Evolutionary conservation across 331 rosid genomes (phyloP).

Genomic region (Telfairia occidentalis): DNA sequence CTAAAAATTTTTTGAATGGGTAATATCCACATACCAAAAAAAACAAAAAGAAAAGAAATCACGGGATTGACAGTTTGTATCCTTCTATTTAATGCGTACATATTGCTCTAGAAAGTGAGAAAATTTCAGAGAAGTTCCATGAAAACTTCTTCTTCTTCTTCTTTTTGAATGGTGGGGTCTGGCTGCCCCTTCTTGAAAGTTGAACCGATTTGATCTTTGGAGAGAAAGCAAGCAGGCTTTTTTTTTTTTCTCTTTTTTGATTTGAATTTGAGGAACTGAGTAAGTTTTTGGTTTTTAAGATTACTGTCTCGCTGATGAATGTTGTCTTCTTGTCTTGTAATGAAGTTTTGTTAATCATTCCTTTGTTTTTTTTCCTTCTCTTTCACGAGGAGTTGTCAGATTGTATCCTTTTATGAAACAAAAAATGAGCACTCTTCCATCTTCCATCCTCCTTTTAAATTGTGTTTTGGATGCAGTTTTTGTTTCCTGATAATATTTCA

Average conservation of each 20-base stretch:
- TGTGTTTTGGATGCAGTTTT: background rate
- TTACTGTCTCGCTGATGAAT: background rate
- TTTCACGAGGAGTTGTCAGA: conserved; percentile 14
- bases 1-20: background rate
- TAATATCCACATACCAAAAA: too few species aligned
- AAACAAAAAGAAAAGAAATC: background rate
- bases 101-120: background rate
- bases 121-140: background rate
- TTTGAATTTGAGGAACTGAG: conserved; percentile 43
- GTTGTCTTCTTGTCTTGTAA: conserved; percentile 1
- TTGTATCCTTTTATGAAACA: conserved; percentile 10
- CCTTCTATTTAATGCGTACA: background rate
- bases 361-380: background rate
- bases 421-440: background rate
- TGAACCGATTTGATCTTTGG: background rate
- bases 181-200: background rate
- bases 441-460: conserved; percentile 9
- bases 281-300: conserved; percentile 10
- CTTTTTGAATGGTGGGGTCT: conserved; percentile 1
- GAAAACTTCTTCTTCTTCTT: background rate
- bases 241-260: too few species aligned
- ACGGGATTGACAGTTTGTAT: background rate
- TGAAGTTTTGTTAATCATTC: background rate
- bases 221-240: conserved; percentile 31
- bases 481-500: background rate